Base-by-base conservation (phyloP, 495 filamentous ascomycete species). In the Staphylotrichum tortipilum region DNA sequence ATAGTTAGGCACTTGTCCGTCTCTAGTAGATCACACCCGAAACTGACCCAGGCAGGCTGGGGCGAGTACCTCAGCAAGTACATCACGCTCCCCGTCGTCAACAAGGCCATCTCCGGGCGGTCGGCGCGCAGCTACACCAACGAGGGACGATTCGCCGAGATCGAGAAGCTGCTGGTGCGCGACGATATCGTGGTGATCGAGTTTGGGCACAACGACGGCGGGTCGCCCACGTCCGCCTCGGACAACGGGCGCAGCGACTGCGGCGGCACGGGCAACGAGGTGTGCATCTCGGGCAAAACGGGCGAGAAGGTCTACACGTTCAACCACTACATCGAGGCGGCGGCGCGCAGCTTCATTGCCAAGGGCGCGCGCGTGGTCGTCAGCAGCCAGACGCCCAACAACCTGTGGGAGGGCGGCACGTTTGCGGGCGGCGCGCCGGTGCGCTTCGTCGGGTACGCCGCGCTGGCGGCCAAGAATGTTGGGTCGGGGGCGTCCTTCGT, bases 171-270 rank as follows among this genome's bases (percentile, higher is more conserved):
- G 17, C 64, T 82, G 15, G 47, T 70, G 31, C 19, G 67, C 7
- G 76, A 74, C 37, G 80, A 84, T 62, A 78, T 66, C 24, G 78
- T 82, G 33, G 65, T 82, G 38, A 80, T 82, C 56, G 78, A 79
- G 54, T 81, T 84, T 50, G 80, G 80, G 1, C 80, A 84, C 69
- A 84, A 84, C 60, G 80, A 83, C 56, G 80, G 80, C 44, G 78
- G 79, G 10, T 78, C 75, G 5, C 72, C 82, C 4, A 66, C 68
- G 7, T 57, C 59, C n/a, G 62, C 62, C 3, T 66, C 52, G 14
- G 80, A 84, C 62, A 82, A 84, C 62, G 78, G 77, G 18, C 77
- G 79, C 39, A 76, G 71, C 39, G 78, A 76, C 56, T 83, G 80
- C 52, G 58, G 68, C 1, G 80, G 79, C 23, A 68, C 68, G 1